Evolutionary conservation across 768 basidiomycete species (phyloP).

Genomic region (Crassisporium funariophilum): DNA sequence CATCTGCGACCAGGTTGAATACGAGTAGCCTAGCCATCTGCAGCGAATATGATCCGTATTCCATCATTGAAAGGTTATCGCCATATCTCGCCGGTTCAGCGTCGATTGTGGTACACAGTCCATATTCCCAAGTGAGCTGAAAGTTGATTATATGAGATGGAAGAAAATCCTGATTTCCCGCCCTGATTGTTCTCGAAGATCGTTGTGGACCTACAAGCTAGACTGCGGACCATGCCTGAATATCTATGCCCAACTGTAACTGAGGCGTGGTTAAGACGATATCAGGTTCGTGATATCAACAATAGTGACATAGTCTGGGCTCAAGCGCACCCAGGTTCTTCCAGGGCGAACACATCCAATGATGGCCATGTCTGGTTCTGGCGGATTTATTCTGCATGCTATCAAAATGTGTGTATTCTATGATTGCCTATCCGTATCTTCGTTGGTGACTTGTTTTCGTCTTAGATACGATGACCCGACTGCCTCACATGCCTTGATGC

Average conservation of each 20-base stretch:
- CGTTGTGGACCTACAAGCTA: slow-evolving; percentile 75
- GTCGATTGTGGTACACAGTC: slow-evolving; percentile 85
- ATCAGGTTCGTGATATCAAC: slow-evolving; percentile 57
- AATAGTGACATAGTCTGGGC: too few species aligned
- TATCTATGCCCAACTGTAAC: slow-evolving; percentile 81
- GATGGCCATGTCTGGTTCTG: slow-evolving; percentile 89
- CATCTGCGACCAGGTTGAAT: background rate
- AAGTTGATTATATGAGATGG: too few species aligned
- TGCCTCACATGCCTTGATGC: slow-evolving; percentile 54
- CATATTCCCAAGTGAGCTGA: slow-evolving; percentile 71
- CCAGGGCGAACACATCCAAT: slow-evolving; percentile 95
- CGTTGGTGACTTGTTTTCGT: background rate
- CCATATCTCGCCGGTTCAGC: slow-evolving; percentile 86
- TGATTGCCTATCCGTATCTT: background rate
- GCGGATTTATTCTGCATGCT: slow-evolving; percentile 83
- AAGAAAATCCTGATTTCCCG: too few species aligned
- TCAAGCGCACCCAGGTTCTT: slow-evolving; percentile 53
- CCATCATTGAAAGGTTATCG: slow-evolving; percentile 71
- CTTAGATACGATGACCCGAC: slow-evolving; percentile 65
- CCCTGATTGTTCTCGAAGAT: slow-evolving; percentile 45
- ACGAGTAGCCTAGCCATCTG: slow-evolving; percentile 70
- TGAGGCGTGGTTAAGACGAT: slow-evolving; percentile 85
- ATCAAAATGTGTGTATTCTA: slow-evolving; percentile 71
- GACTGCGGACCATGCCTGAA: slow-evolving; percentile 62
- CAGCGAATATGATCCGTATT: slow-evolving; percentile 82